Base-by-base conservation (phyloP, 345 rosid species). In the Bretschneidera sinensis region DNA sequence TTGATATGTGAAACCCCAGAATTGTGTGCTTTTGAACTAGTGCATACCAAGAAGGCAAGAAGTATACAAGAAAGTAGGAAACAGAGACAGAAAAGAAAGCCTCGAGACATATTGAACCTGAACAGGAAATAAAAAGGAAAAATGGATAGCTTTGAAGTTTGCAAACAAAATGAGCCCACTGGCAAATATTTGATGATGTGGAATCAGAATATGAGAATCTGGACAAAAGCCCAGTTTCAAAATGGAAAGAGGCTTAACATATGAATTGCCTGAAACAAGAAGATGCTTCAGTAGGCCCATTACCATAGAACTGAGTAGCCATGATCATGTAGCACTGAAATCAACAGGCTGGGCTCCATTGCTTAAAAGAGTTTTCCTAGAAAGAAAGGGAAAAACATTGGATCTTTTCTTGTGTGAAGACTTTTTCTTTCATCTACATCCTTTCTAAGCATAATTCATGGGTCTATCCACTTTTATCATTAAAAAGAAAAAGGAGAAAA, bases 301-400 rank as follows among this genome's bases (percentile, higher is more conserved):
- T n/a, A n/a, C n/a, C n/a, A 19, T 7, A 28, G 22, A 18, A 23
- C 9, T 13, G 21, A 6, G 4, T 24, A 10, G 14, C 39, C 24
- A 35, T 19, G 48, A 1, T 63, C 53, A 24, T 35, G 54, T 9
- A 20, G 63, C 70, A 69, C 61, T 69, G 72, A 59, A 69, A 66
- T 59, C 64, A 65, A 43, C 67, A 55, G 68, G 79, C 63, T 70
- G 48, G 64, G 64, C 67, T 54, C 56, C 71, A 62, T 68, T 2
- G 1, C 43, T 15, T 20, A 49, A 48, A 65, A 53, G 48, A 61
- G 55, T 17, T 45, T 54, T 45, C 54, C 24, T 5, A 57, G 28
- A 60, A 52, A 71, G 56, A 28, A 50, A 23, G 48, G 52, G 21
- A 17, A 39, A 20, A 20, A 17, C 25, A 20, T 6, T 60, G 50